Conservation (phyloP, 2,329 filamentous ascomycete genomes). For the Mariannaea sp. region DNA sequence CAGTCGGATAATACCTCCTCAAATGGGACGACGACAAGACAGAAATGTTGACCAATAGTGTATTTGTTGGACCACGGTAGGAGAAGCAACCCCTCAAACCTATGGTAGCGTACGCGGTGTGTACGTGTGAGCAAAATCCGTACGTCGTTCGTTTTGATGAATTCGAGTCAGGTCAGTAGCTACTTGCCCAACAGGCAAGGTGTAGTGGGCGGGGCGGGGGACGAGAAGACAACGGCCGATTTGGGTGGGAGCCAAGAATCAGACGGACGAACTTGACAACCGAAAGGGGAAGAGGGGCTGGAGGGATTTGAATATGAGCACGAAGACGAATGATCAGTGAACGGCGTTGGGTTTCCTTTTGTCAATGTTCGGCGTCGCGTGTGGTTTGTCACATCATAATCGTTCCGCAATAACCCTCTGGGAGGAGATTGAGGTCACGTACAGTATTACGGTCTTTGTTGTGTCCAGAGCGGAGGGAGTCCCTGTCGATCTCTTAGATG, state of each 20-base stretch:
- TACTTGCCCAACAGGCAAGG: slow-evolving; percentile 25
- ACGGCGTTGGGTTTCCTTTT: slow-evolving; percentile 5
- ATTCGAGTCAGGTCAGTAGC: slow-evolving; percentile 35
- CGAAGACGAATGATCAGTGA: not conserved
- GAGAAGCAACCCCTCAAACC: slow-evolving; percentile 10
- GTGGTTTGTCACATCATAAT: not conserved
- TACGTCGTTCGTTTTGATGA: slow-evolving; percentile 16
- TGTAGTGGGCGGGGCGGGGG: slow-evolving; percentile 21
- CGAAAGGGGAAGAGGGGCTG: not conserved
- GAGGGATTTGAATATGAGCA: not conserved
- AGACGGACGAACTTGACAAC: slow-evolving; percentile 1
- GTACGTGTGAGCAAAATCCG: slow-evolving; percentile 17
- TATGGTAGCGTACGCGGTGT: slow-evolving; percentile 18
- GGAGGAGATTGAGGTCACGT: not conserved
- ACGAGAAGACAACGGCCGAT: not conserved
- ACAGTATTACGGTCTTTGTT: not conserved
- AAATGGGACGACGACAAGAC: not conserved
- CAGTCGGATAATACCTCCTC: slow-evolving; percentile 1
- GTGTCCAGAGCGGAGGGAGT: too few species aligned
- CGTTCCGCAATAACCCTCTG: not conserved
- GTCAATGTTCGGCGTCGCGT: not conserved
- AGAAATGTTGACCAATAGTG: slow-evolving; percentile 3
- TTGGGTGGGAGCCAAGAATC: slow-evolving; percentile 6
- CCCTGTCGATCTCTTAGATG: not conserved
- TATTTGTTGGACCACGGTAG: slow-evolving; percentile 9